Conservation (phyloP, 441 rosid genomes). For the Populus hybrid region DNA sequence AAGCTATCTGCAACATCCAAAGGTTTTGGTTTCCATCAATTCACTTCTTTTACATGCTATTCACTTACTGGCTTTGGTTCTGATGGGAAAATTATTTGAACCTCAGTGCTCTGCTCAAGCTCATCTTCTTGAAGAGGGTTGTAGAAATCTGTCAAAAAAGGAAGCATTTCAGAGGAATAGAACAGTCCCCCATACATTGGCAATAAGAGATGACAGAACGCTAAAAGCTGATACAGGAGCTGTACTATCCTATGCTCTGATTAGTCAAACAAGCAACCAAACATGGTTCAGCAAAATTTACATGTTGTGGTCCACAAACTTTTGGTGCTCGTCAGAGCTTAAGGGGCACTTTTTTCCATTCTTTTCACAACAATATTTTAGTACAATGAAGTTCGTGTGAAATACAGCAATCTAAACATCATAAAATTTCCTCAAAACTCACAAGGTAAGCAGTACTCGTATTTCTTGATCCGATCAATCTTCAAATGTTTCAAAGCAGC, state of each 20-base stretch:
- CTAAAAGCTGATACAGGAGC: background rate
- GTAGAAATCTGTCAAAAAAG: constrained; percentile 64
- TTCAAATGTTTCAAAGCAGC: constrained; percentile 87
- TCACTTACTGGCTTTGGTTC: constrained; percentile 77
- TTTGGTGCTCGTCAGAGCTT: background rate
- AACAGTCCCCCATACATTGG: background rate
- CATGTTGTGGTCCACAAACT: background rate
- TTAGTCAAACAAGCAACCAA: background rate
- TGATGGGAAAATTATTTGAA: constrained; percentile 69
- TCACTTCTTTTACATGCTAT: background rate
- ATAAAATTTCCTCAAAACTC: constrained; percentile 39
- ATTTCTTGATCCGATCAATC: constrained; percentile 82
- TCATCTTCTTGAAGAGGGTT: constrained; percentile 88
- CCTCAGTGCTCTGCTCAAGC: constrained; percentile 81
- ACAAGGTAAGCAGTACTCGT: constrained; percentile 94
- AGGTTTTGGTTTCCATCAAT: background rate
- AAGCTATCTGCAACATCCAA: constrained; percentile 5
- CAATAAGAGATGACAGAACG: background rate
- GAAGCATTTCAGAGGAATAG: constrained; percentile 14
- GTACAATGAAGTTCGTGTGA: background rate
- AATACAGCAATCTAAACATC: constrained; percentile 15
- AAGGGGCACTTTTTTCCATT: background rate
- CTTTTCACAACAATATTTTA: background rate
- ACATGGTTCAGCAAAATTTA: background rate
- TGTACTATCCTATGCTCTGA: background rate